Base-by-base conservation (phyloP, 1,284 basidiomycete species). In the Ceratobasidium theobromae region DNA sequence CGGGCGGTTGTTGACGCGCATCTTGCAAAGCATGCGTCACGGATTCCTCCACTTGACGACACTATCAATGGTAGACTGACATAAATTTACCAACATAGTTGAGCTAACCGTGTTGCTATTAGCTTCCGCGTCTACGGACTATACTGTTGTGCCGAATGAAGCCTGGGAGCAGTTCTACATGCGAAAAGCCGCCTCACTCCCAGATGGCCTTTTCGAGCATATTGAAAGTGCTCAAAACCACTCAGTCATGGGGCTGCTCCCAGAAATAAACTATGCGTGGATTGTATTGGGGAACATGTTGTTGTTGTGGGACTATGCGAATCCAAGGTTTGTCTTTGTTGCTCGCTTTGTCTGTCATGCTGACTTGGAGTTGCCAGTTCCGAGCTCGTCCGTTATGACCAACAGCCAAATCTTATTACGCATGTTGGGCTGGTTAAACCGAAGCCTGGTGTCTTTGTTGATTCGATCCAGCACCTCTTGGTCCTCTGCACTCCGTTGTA, bases 291-390 rank as follows among this genome's bases (percentile, higher is more conserved):
- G 98, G 79, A 89, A 96, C 76, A 91, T 93, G 72, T 81, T 99
- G 43, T 94, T 97, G 74, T 80, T 99, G 28, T 99, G 97, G 97
- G 93, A 98, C 77, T 99, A 98, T 76, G 80, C 54, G 92, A 97
- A 73, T 92, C 92, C 88, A 93, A 72, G 69, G 86, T 81, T 33
- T 16, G 21, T 35, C 21, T 18, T 53, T 32, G 48, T 60, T 62
- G 11, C 53, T 28, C 32, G 18, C 0, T n/a, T n/a, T n/a, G n/a
- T n/a, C n/a, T 5, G 27, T 53, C 30, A n/a, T 45, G 25, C 21
- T 38, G 18, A 28, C 38, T 27, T 25, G 32, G 12, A 60, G 6
- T 18, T 40, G 8, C 54, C 18, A 30, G 32, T 5, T 33, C 30
- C 9, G 4, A 43, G 16, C 53, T 95, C 72, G 88, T 85, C 72